Conservation (phyloP, 2,329 filamentous ascomycete genomes). For the Phialocephala sp. region DNA sequence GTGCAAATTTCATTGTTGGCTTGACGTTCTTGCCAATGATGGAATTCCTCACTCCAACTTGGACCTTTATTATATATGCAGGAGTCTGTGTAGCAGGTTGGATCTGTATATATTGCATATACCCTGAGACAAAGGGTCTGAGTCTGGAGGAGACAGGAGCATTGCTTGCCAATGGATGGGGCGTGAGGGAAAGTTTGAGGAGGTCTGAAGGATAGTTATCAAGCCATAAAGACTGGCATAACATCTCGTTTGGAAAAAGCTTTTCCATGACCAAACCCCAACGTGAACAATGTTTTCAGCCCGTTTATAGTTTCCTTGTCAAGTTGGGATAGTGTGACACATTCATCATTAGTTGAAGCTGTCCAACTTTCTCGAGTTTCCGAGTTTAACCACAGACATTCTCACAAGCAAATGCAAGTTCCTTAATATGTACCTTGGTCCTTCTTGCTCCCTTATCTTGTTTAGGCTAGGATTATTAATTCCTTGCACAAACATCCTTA, state of each 20-base stretch:
- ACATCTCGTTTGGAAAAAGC: background rate
- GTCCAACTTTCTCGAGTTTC: too few relatives aligned
- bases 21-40: constrained; percentile 89
- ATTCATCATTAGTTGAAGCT: too few relatives aligned
- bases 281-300: too few relatives aligned
- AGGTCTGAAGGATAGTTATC: constrained; percentile 16
- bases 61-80: constrained; percentile 85
- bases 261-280: too few relatives aligned
- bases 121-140: constrained; percentile 85
- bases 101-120: constrained; percentile 71
- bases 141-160: constrained; percentile 80
- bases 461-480: too few relatives aligned
- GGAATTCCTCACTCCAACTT: constrained; percentile 72
- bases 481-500: too few relatives aligned
- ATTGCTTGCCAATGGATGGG: constrained; percentile 76
- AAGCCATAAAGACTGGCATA: background rate
- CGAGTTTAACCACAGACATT: background rate
- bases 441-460: too few relatives aligned
- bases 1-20: constrained; percentile 83
- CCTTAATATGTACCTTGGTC: too few relatives aligned
- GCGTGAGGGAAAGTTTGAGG: constrained; percentile 58
- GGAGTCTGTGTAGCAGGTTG: constrained; percentile 72
- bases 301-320: too few relatives aligned
- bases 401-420: background rate
- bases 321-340: too few relatives aligned